phyloP scores from a whole-genome alignment of 495 filamentous ascomycete species.

The Jackrogersella minutella region DNA sequence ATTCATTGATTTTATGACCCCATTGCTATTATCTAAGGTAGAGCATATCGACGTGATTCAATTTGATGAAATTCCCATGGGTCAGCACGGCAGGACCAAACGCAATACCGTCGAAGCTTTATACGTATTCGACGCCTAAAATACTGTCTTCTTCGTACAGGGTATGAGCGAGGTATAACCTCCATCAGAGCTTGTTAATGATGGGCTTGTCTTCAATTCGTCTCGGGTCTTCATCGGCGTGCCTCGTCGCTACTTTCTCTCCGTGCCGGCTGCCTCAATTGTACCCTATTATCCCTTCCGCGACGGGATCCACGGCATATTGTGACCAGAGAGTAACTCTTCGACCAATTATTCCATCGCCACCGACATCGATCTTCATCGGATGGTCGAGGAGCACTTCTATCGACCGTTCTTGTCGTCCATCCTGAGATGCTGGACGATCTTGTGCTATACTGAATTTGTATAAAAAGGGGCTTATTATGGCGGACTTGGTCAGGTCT shows the following conservation, averaged over 20 bases:
- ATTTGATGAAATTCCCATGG: too few species aligned
- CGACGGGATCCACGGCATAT: slow-evolving; percentile 40
- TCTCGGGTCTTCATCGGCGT: neutral
- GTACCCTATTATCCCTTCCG: slow-evolving; percentile 58
- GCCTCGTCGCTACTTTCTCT: neutral
- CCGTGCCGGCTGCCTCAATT: slow-evolving; percentile 41
- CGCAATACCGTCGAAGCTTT: too few species aligned
- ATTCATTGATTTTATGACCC: too few species aligned
- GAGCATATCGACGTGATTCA: too few species aligned
- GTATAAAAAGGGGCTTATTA: slow-evolving; percentile 47
- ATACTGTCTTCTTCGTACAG: too few species aligned
- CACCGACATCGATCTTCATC: slow-evolving; percentile 51
- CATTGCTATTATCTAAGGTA: too few species aligned
- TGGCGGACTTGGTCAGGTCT: slow-evolving; percentile 44
- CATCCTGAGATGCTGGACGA: neutral
- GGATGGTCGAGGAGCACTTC: slow-evolving; percentile 47
- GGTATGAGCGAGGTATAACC: too few species aligned
- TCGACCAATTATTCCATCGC: slow-evolving; percentile 57
- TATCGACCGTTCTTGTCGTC: slow-evolving; percentile 19
- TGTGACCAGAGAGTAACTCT: slow-evolving; percentile 51
- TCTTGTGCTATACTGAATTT: slow-evolving; percentile 41
- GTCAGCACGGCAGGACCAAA: too few species aligned
- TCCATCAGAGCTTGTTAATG: too few species aligned
- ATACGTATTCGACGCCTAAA: too few species aligned
- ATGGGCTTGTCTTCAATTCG: too few species aligned